Evolutionary conservation across 495 filamentous ascomycete genomes (phyloP), one percentile per base, ranked within the genome.

Genomic region (Letharia lupina): DNA sequence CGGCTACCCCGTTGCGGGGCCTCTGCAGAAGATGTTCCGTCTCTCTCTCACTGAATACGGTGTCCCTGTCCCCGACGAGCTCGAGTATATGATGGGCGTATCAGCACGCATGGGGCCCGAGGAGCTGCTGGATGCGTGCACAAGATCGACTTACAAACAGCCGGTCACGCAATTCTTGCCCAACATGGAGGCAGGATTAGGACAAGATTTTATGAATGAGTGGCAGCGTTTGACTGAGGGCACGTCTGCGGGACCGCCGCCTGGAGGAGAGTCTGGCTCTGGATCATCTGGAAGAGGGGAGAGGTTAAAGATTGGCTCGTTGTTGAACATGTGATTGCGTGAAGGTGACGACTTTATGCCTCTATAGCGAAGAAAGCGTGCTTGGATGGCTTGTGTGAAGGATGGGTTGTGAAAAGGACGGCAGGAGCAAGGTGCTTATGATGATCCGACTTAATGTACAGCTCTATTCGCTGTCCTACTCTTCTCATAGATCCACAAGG

Each of bases 21-120:
- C 72, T 23, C 65, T 78, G 35, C 73, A 74, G 59, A 71, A 74
- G 47, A 72, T 77, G 71, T 73, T 78, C 33, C 70, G 70, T 5
- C 28, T 41, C 44, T 69, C 71, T 18, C 70, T 73, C 1, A 57
- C 48, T 23, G 70, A 74, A 28, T 74, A 70, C 41, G 58, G 66
- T 5, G 65, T 75, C n/a, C 60, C 57, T 37, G 47, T 76, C 0
- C 63, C 72, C 8, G 20, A 47, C 4, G 59, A 70, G 40, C 1
- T 71, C 18, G 63, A 64, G 39, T 35, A 37, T 12, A 62, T 64
- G 16, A 57, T 70, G 35, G 62, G 64, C 20, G 16, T 16, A 28
- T 47, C 60, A 37, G 35, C 33, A 64, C 62, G 16, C 7, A 72
- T 68, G 37, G 56, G 67, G 0, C 69, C 73, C 6, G 69, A 76